Conservation (phyloP, 768 basidiomycete species). For the Ephemerocybe angulata region DNA sequence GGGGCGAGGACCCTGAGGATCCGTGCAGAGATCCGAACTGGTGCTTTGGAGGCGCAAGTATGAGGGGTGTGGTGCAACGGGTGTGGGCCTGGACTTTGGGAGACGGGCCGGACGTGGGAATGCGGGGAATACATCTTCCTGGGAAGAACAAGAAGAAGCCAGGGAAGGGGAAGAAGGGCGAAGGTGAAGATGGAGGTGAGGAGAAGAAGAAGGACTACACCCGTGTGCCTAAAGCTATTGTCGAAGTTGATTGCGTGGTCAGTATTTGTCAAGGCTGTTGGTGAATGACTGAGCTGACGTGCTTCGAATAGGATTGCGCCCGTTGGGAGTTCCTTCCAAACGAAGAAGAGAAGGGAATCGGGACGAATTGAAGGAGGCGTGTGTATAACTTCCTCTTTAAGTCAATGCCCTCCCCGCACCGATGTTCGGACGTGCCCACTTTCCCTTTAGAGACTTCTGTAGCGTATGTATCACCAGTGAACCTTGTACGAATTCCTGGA, state of each 20-base stretch:
- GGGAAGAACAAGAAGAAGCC: conserved; percentile 21
- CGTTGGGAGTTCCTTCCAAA: too few relatives aligned
- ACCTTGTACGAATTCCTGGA: too few relatives aligned
- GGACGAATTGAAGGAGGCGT: too few relatives aligned
- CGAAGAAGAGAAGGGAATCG: too few relatives aligned
- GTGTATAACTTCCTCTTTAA: too few relatives aligned
- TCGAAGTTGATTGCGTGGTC: conserved; percentile 63
- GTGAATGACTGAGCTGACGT: too few relatives aligned
- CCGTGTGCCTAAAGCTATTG: conserved; percentile 54
- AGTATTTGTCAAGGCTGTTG: too few relatives aligned
- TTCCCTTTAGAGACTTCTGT: too few relatives aligned
- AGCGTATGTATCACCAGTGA: too few relatives aligned
- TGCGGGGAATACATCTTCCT: not conserved
- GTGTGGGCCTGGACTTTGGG: not conserved
- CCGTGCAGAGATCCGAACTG: conserved; percentile 19
- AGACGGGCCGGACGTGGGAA: not conserved
- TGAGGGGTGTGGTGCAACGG: not conserved
- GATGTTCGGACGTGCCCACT: too few relatives aligned
- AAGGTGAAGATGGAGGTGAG: conserved; percentile 22
- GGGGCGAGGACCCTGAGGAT: conserved; percentile 26
- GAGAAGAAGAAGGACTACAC: conserved; percentile 31
- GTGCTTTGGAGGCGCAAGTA: not conserved
- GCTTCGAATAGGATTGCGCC: too few relatives aligned
- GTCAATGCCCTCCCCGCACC: too few relatives aligned
- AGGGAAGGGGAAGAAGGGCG: conserved; percentile 1